Evolutionary conservation across 148 eudicot species (phyloP), one percentile per base, ranked within the genome.

Genomic region (Silene latifolia): DNA sequence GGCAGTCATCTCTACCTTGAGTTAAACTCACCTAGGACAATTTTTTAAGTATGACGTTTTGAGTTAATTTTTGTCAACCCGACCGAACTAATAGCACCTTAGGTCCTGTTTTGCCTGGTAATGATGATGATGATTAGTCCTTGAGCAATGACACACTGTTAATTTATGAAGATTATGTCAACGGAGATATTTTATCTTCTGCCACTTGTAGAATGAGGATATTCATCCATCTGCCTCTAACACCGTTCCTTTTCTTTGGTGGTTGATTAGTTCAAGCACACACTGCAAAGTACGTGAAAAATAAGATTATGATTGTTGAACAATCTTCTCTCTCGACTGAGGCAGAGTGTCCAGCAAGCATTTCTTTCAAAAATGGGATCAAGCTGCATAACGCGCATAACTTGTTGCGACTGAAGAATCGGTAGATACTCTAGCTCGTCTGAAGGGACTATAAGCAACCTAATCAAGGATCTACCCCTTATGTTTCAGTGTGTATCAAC

Each of bases 321-420:
- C 75, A 72, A 39, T 18, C 64, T 75, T 76, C 74, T 44, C 24
- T 59, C 23, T n/a, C 63, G 29, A 72, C 60, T 56, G 78, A 76
- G 76, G 51, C 71, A 48, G 76, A 67, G 69, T 57, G 64, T 67
- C 78, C 81, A 69, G 91, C 90, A 74, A 91, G 92, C 86, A 78
- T 84, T 67, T 82, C 77, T 79, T 93, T 84, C 72, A 89, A 85
- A 83, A 81, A 85, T 78, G 98, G 94, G 73, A 87, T 88, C 78
- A 91, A 77, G 78, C 84, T 72, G 83, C 89, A 80, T 46, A 91
- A 93, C 39, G 51, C 61, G n/a, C 87, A 86, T 48, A 88, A 84
- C 48, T 77, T 93, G 73, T 81, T 63, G 35, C 80, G 73, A 6
- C 81, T 76, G 65, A 87, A 71, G 78, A 76, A 68, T 65, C 79